Conservation (phyloP, 176 grass and related monocot species). For the Cenchrus americanus region DNA sequence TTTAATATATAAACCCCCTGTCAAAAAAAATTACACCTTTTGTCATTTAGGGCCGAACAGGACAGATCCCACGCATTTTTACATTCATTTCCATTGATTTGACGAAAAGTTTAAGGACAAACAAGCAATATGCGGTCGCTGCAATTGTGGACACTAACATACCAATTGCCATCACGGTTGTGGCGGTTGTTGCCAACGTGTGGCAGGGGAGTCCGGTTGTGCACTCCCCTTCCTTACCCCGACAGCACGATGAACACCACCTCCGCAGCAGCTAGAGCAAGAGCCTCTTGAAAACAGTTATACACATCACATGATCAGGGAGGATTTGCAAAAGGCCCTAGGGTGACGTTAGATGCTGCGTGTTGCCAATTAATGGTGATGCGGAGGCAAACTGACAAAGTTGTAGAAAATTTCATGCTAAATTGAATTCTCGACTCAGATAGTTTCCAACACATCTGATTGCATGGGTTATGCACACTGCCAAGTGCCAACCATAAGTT, state of each 20-base stretch:
- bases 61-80: slow-evolving; percentile 7
- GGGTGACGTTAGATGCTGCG: background rate
- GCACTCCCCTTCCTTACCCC: slow-evolving; percentile 70
- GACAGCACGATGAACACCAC: slow-evolving; percentile 89
- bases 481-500: background rate
- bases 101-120: slow-evolving; percentile 16
- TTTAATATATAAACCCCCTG: too few relatives aligned
- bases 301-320: background rate
- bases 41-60: slow-evolving; percentile 13
- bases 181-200: slow-evolving; percentile 69
- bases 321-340: background rate
- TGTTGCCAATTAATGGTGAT: background rate
- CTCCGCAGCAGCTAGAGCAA: slow-evolving; percentile 76
- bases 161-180: slow-evolving; percentile 41
- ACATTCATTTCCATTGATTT: slow-evolving; percentile 44
- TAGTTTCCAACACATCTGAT: background rate
- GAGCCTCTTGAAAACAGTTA: slow-evolving; percentile 55
- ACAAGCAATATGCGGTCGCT: background rate
- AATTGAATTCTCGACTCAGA: background rate
- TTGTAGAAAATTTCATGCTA: background rate
- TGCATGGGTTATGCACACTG: background rate
- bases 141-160: too few relatives aligned
- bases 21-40: background rate
- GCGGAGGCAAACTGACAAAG: background rate
- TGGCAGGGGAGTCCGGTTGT: slow-evolving; percentile 82